Evolutionary conservation across 768 basidiomycete genomes (phyloP), one percentile per base, ranked within the genome.

Genomic region (Hemileccinum impolitum): DNA sequence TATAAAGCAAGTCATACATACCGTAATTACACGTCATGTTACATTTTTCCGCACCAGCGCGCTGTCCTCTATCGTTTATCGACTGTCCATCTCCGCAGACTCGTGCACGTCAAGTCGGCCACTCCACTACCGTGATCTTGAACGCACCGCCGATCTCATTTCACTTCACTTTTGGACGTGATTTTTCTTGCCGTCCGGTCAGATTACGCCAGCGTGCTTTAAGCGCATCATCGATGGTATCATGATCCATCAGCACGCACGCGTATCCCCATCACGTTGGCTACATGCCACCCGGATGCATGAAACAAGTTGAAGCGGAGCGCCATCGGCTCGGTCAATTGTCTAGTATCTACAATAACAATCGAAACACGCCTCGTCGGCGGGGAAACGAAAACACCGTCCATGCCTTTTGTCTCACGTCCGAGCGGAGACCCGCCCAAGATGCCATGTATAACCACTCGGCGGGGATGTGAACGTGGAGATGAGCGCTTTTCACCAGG

Each of bases 1-100:
- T 68, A 64, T 61, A 68, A 28, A 45, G 36, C 53, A 47, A 51
- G 45, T 51, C 65, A 63, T 53, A 47, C 54, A 43, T 65, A 68
- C 54, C 43, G 57, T 54, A 63, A 58, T 57, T 58, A 55, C 57
- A n/a, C 53, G 53, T 50, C 52, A 32, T 54, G 45, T 51, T 39
- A 43, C 34, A 45, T 58, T 48, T 56, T 67, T 45, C 12, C 35
- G 15, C 44, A 21, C 25, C 39, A 40, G 6, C n/a, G n/a, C n/a
- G n/a, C n/a, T n/a, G n/a, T n/a, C 23, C 23, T 23, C 23, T 23
- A 23, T 58, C 32, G 11, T 51, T 25, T 23, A 46, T 54, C 43
- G n/a, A 45, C 31, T 30, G 38, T n/a, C 38, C 55, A 41, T 36
- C 43, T n/a, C 52, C 30, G 39, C 37, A 35, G 39, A 23, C 39